Evolutionary conservation across 331 rosid species (phyloP).

Genomic region (Phaseolus coccineus): DNA sequence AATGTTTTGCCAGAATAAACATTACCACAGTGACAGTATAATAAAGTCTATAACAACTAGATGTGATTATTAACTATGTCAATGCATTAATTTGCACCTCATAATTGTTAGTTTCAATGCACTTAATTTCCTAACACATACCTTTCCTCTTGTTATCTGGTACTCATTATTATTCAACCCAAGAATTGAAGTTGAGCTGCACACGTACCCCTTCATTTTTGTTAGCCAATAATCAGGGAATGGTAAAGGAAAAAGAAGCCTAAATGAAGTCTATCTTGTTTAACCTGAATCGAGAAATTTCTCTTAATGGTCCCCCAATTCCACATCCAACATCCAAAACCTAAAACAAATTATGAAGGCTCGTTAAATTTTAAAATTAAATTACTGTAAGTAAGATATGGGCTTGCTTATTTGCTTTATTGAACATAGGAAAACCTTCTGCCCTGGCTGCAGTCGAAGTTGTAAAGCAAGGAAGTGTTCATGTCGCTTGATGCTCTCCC

Average conservation of each 20-base stretch:
- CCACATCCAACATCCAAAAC: constrained; percentile 95
- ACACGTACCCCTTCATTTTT: constrained; percentile 4
- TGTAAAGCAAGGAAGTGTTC: constrained; percentile 92
- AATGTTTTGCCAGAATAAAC: constrained; percentile 10
- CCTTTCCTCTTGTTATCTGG: constrained; percentile 87
- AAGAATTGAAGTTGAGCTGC: constrained; percentile 70
- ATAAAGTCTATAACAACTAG: constrained; percentile 12
- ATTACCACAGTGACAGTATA: background rate
- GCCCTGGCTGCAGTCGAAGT: constrained; percentile 79
- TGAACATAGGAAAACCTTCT: constrained; percentile 61
- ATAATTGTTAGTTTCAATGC: constrained; percentile 15
- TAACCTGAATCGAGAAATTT: constrained; percentile 81
- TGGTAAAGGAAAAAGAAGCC: background rate
- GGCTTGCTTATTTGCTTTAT: constrained; percentile 27
- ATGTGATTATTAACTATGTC: constrained; percentile 17
- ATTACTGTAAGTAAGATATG: background rate
- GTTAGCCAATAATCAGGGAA: constrained; percentile 22
- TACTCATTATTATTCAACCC: constrained; percentile 95
- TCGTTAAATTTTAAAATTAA: background rate
- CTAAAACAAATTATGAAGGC: constrained; percentile 43
- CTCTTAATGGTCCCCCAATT: constrained; percentile 88
- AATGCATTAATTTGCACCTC: constrained; percentile 6
- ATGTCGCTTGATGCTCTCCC: constrained; percentile 88
- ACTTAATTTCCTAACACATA: constrained; percentile 38
- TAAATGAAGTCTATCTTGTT: constrained; percentile 5